These are phyloP conservation scores for Beauveria bassiana DNA, from an alignment of 2,329 filamentous ascomycete species.

Conservation along the genomic window DNA sequence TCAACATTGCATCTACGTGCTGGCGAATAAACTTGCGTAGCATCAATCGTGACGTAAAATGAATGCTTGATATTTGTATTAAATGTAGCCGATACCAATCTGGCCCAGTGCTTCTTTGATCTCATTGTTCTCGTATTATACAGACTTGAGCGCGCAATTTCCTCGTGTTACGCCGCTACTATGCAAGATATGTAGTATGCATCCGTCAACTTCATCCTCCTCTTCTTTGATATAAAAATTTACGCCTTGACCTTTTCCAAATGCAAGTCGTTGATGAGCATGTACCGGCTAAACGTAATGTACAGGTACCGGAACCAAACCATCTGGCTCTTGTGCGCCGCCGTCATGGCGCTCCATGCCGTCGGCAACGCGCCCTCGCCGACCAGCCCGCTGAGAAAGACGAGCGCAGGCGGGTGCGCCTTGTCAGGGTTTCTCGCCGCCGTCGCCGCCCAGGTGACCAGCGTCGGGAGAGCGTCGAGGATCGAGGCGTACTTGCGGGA, in stretches of 20 bases:
- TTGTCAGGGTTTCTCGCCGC: slow-evolving; percentile 24
- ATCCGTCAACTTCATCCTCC: neutral
- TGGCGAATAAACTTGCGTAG: neutral
- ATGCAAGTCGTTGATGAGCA: slow-evolving; percentile 85
- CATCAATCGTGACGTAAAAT: neutral
- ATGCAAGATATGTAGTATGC: slow-evolving; percentile 1
- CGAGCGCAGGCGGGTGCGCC: slow-evolving; percentile 46
- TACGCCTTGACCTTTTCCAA: slow-evolving; percentile 32
- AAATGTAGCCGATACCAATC: neutral
- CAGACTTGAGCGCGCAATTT: neutral
- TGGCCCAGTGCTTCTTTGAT: slow-evolving; percentile 5
- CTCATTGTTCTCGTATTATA: slow-evolving; percentile 7
- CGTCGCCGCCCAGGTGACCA: slow-evolving; percentile 46
- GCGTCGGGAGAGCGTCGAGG: slow-evolving; percentile 66
- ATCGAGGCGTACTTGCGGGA: slow-evolving; percentile 75
- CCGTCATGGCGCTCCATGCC: slow-evolving; percentile 81
- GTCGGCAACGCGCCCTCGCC: slow-evolving; percentile 42
- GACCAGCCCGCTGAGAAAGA: slow-evolving; percentile 66
- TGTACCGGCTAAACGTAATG: slow-evolving; percentile 86
- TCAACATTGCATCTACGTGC: neutral
- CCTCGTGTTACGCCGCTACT: neutral
- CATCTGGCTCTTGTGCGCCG: slow-evolving; percentile 92
- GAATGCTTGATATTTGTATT: neutral
- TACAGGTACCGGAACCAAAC: slow-evolving; percentile 96
- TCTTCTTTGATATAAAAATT: neutral